Evolutionary conservation across 345 rosid genomes (phyloP).

Genomic region (sweet orange (Citrus sinensis)): DVS_A1.0 CM039164.1:16393501-16394000

Average conservation of each 20-base stretch:
- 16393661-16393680: too few relatives aligned
- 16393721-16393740: not conserved
- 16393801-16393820: not conserved
- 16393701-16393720: not conserved
- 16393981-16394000: slow-evolving; percentile 23
- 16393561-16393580: not conserved
- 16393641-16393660: not conserved
- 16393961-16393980: slow-evolving; percentile 11
- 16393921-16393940: slow-evolving; percentile 7
- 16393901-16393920: slow-evolving; percentile 19
- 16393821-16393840: not conserved
- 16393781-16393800: not conserved
- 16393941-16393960: not conserved
- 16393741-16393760: not conserved
- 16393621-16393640: not conserved
- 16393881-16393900: slow-evolving; percentile 32
- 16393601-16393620: slow-evolving; percentile 14
- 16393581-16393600: not conserved
- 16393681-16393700: not conserved
- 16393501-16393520: slow-evolving; percentile 17
- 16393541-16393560: not conserved
- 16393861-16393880: slow-evolving; percentile 26
- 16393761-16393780: not conserved
- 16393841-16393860: slow-evolving; percentile 22
- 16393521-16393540: not conserved